Percentiles rank a stretch among this genome's conserved stretches.
Evolutionary conservation across 2,329 filamentous ascomycete species (phyloP).

Genomic region (Shiraia sp.): DNA sequence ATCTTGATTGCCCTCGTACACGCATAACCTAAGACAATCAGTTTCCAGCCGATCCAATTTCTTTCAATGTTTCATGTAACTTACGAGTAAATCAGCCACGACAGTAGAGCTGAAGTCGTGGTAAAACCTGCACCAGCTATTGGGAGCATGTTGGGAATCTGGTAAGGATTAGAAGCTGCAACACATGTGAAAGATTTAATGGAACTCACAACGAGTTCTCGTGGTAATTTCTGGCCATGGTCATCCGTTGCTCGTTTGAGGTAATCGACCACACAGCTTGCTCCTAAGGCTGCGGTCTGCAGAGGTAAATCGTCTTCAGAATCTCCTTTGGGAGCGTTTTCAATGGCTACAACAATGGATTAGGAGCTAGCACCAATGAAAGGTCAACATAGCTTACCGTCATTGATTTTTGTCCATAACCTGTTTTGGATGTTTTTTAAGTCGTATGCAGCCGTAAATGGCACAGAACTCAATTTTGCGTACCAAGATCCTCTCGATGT

Average conservation of each 20-base stretch:
- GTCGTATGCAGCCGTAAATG: slow-evolving; percentile 10
- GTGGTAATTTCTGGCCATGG: slow-evolving; percentile 23
- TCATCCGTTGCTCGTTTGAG: slow-evolving; percentile 25
- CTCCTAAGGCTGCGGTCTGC: slow-evolving; percentile 42
- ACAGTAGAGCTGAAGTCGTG: slow-evolving; percentile 25
- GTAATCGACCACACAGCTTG: slow-evolving; percentile 30
- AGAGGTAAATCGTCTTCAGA: slow-evolving; percentile 24
- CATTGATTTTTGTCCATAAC: slow-evolving; percentile 6
- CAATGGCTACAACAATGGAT: slow-evolving; percentile 4
- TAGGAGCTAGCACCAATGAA: neutral
- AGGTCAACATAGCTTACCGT: neutral
- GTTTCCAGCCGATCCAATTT: no score
- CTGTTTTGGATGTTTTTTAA: slow-evolving; percentile 7
- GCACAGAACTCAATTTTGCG: slow-evolving; percentile 9
- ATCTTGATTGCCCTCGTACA: slow-evolving; percentile 22
- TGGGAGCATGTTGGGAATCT: slow-evolving; percentile 14
- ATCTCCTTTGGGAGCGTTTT: slow-evolving; percentile 11
- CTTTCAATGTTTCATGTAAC: no score
- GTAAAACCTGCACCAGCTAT: slow-evolving; percentile 22
- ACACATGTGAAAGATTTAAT: no score
- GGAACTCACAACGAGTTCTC: slow-evolving; percentile 9
- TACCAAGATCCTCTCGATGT: slow-evolving; percentile 14
- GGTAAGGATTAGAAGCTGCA: neutral
- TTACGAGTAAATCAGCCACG: slow-evolving; percentile 20
- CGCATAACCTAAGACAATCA: slow-evolving; percentile 8